Conservation (phyloP, 345 rosid species). For the Pelargonium nanum region DNA sequence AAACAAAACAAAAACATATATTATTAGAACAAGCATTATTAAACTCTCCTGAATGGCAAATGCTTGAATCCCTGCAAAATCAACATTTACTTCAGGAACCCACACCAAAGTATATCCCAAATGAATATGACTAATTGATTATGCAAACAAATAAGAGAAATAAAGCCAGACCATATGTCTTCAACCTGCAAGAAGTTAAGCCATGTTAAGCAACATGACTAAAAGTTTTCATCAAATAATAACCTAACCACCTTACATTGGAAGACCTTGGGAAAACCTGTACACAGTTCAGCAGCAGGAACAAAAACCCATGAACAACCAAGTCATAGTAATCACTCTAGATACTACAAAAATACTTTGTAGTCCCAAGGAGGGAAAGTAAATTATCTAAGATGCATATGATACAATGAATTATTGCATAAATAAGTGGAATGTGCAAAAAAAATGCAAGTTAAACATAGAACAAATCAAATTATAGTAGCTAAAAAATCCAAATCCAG, state of each 20-base stretch:
- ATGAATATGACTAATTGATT: background rate
- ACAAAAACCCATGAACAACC: background rate
- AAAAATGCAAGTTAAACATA: background rate
- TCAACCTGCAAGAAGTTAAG: background rate
- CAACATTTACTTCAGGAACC: background rate
- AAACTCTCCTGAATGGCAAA: background rate
- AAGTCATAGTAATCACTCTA: background rate
- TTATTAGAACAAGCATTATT: background rate
- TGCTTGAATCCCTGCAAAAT: background rate
- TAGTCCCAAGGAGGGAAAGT: background rate
- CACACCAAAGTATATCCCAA: background rate
- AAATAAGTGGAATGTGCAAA: background rate
- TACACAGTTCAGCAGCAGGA: background rate
- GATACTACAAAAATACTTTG: background rate
- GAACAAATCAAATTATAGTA: background rate
- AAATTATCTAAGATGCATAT: background rate
- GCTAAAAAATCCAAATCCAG: background rate
- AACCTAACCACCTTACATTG: background rate
- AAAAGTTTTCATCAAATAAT: too few species aligned
- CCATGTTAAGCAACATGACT: background rate
- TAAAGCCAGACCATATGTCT: background rate
- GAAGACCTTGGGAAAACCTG: background rate
- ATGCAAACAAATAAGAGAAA: background rate
- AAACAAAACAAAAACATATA: background rate
- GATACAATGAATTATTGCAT: background rate